These are phyloP conservation scores for Fistulinella staudtii DNA, from an alignment of 1,284 basidiomycete genomes.

Conservation along the genomic window DNA sequence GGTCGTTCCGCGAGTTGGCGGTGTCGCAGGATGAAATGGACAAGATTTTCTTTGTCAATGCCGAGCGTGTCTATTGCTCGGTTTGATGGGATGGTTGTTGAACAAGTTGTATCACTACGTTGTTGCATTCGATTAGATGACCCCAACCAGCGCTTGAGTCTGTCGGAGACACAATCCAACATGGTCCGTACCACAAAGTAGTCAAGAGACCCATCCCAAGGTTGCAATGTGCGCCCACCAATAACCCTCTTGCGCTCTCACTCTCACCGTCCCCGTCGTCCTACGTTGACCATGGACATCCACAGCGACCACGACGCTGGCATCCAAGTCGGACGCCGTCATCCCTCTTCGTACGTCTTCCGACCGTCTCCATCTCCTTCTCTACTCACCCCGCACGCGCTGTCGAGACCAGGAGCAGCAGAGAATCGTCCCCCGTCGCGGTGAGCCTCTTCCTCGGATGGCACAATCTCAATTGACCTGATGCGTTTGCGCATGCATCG, in stretches of 20 bases:
- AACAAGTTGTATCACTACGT: background rate
- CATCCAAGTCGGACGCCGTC: conserved; percentile 19
- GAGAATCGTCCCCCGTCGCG: conserved; percentile 48
- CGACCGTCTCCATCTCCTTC: background rate
- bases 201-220: conserved; percentile 3
- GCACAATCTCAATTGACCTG: too few relatives aligned
- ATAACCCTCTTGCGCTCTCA: background rate
- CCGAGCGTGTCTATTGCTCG: conserved; percentile 52
- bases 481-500: background rate
- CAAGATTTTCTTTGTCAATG: conserved; percentile 67
- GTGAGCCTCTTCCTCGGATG: conserved; percentile 34
- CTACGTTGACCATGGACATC: conserved; percentile 15
- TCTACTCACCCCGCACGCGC: conserved; percentile 5
- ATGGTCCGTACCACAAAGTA: background rate
- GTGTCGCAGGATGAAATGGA: conserved; percentile 75
- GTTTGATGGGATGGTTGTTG: too few relatives aligned
- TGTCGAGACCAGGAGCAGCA: conserved; percentile 45
- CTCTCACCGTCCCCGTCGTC: too few relatives aligned
- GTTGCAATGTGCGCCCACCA: conserved; percentile 12
- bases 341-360: conserved; percentile 21
- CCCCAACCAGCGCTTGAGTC: too few relatives aligned
- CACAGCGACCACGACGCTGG: conserved; percentile 14
- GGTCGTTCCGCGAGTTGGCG: conserved; percentile 78
- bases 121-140: too few relatives aligned
- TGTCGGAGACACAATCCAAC: too few relatives aligned